Percentiles rank a stretch among this genome's conserved stretches.
Evolutionary conservation across 495 filamentous ascomycete genomes (phyloP).

Genomic region (Thozetella sp.): DNA sequence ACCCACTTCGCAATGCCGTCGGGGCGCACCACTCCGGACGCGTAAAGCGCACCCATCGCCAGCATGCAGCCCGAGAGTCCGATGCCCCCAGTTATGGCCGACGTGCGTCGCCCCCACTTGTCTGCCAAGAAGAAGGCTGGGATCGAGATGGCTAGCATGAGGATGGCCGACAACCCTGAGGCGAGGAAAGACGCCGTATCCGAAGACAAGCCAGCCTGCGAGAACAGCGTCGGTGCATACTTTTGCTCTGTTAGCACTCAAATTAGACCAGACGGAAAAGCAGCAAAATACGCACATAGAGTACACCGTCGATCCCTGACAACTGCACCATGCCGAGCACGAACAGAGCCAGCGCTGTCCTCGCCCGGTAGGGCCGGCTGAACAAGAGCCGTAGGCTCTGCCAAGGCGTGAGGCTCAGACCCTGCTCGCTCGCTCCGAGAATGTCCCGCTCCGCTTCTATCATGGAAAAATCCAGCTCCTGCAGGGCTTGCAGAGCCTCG

Average conservation of each 20-base stretch:
- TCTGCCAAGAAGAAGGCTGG: slow-evolving; percentile 58
- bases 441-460: slow-evolving; percentile 52
- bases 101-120: slow-evolving; percentile 64
- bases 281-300: slow-evolving; percentile 41
- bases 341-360: slow-evolving; percentile 46
- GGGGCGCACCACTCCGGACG: slow-evolving; percentile 43
- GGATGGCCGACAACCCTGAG: slow-evolving; percentile 50
- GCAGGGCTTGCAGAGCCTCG: slow-evolving; percentile 36
- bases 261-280: neutral
- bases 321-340: slow-evolving; percentile 52
- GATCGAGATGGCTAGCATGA: slow-evolving; percentile 49
- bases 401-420: slow-evolving; percentile 34
- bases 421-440: slow-evolving; percentile 18
- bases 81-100: slow-evolving; percentile 56
- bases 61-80: slow-evolving; percentile 42
- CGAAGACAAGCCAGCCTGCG: slow-evolving; percentile 46
- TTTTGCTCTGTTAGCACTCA: slow-evolving; percentile 12
- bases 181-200: slow-evolving; percentile 49
- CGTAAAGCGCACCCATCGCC: slow-evolving; percentile 45
- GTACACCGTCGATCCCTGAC: slow-evolving; percentile 51
- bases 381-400: slow-evolving; percentile 32
- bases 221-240: slow-evolving; percentile 56
- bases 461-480: slow-evolving; percentile 46
- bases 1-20: slow-evolving; percentile 54
- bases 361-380: slow-evolving; percentile 34